These are phyloP conservation scores for Cystobasidiopsis lactophilus DNA, from an alignment of 768 basidiomycete genomes.

Conservation along the genomic window DNA sequence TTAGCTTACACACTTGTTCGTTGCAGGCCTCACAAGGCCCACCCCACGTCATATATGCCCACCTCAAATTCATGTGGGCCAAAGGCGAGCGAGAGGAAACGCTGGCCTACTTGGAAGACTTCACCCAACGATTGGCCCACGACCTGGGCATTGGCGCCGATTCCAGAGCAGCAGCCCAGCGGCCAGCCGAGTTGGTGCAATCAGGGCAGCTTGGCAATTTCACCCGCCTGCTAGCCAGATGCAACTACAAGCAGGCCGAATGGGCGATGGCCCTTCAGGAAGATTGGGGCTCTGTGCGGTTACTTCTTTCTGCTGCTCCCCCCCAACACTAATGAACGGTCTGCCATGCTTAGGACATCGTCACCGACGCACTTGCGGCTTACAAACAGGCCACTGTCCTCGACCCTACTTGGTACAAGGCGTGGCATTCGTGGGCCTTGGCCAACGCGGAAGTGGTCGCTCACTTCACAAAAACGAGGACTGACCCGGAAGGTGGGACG, in stretches of 20 bases:
- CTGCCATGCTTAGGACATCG: constrained; percentile 38
- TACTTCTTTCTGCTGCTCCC: neutral
- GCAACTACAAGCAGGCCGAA: constrained; percentile 86
- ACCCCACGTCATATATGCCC: constrained; percentile 86
- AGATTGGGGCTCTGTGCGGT: constrained; percentile 53
- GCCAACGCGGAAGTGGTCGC: constrained; percentile 85
- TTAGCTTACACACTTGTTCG: neutral
- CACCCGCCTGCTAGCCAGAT: constrained; percentile 74
- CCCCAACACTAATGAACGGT: neutral
- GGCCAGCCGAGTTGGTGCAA: constrained; percentile 9
- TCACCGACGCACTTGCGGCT: constrained; percentile 58
- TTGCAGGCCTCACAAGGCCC: constrained; percentile 40
- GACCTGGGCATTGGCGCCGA: constrained; percentile 43
- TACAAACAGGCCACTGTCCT: constrained; percentile 74
- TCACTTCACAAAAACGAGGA: constrained; percentile 47
- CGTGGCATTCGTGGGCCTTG: constrained; percentile 97
- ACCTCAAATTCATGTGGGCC: constrained; percentile 90
- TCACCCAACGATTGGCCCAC: constrained; percentile 47
- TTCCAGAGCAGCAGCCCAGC: constrained; percentile 7
- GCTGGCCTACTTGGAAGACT: constrained; percentile 61
- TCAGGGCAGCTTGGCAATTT: constrained; percentile 36
- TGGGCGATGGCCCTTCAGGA: constrained; percentile 70
- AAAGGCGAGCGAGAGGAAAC: constrained; percentile 54
- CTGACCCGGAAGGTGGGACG: too few species aligned
- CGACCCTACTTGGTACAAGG: constrained; percentile 94